Percentiles rank a stretch among this genome's conserved stretches.
These are phyloP conservation scores for Aspergillus cavernicola DNA, from an alignment of 495 filamentous ascomycete species.

Conservation along the genomic window DNA sequence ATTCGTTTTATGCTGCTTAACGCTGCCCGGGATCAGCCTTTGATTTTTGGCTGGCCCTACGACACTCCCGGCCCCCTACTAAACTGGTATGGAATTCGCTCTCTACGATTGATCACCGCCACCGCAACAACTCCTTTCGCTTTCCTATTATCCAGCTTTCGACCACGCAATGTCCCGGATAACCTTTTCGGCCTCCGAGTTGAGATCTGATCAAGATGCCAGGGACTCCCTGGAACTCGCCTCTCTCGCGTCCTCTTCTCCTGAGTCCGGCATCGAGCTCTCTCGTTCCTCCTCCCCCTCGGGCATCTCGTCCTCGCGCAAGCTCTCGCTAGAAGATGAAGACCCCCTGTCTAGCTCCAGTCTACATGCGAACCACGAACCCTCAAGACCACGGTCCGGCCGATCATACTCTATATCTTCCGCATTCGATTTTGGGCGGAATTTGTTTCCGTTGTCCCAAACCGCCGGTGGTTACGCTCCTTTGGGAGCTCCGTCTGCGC, in stretches of 20 bases:
- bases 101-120: constrained; percentile 1
- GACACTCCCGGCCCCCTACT: neutral
- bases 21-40: constrained; percentile 13
- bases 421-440: constrained; percentile 88
- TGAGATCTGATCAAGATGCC: constrained; percentile 25
- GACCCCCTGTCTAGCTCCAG: constrained; percentile 68
- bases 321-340: constrained; percentile 81
- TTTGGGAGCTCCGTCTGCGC: constrained; percentile 62
- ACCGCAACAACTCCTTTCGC: neutral
- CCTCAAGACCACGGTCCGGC: constrained; percentile 45
- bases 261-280: constrained; percentile 49
- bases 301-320: constrained; percentile 85
- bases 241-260: constrained; percentile 77
- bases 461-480: constrained; percentile 80
- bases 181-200: constrained; percentile 25
- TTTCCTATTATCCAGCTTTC: neutral
- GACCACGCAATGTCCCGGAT: constrained; percentile 33
- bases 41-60: constrained; percentile 1
- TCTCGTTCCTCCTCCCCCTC: constrained; percentile 73
- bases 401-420: constrained; percentile 87
- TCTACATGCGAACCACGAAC: constrained; percentile 38
- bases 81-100: constrained; percentile 5
- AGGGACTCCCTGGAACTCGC: constrained; percentile 97
- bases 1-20: constrained; percentile 7
- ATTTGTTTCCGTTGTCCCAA: constrained; percentile 88